A percentile compares a stretch with the other conserved stretches of the same genome.
These are phyloP conservation scores for Neoboletus subvelutipes DNA, from an alignment of 768 basidiomycete genomes.

Conservation along the genomic window DNA sequence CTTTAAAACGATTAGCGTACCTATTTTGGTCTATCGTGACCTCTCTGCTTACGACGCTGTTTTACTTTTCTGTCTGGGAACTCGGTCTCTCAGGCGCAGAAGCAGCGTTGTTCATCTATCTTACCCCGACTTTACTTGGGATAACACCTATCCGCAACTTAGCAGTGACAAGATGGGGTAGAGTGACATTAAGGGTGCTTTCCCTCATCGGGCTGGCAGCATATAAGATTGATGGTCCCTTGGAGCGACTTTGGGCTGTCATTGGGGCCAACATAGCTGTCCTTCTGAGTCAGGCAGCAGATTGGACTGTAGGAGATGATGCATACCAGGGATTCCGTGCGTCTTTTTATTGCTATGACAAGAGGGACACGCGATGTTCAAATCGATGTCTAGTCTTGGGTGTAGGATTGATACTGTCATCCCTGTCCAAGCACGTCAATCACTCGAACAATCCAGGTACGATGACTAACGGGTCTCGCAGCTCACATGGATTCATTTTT, in stretches of 20 bases:
- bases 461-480: not conserved
- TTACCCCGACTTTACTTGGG: slow-evolving; percentile 66
- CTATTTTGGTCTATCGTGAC: slow-evolving; percentile 85
- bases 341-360: slow-evolving; percentile 22
- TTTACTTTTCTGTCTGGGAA: slow-evolving; percentile 93
- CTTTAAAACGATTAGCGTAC: slow-evolving; percentile 48
- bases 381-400: slow-evolving; percentile 50
- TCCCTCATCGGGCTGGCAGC: slow-evolving; percentile 55
- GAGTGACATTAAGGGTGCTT: slow-evolving; percentile 46
- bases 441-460: slow-evolving; percentile 78
- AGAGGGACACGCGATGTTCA: not conserved
- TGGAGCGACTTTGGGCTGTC: slow-evolving; percentile 56
- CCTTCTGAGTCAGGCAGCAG: slow-evolving; percentile 49
- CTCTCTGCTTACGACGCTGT: slow-evolving; percentile 72
- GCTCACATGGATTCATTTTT: slow-evolving; percentile 2
- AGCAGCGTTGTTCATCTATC: slow-evolving; percentile 64
- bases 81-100: slow-evolving; percentile 84
- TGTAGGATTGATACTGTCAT: slow-evolving; percentile 63
- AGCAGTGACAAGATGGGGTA: slow-evolving; percentile 48
- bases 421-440: slow-evolving; percentile 73
- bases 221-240: slow-evolving; percentile 50
- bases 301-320: slow-evolving; percentile 49
- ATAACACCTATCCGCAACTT: slow-evolving; percentile 44
- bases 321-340: slow-evolving; percentile 50
- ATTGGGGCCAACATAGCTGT: slow-evolving; percentile 50